A percentile compares a stretch with the other conserved stretches of the same genome.
Conservation (phyloP, 2,329 filamentous ascomycete genomes). For the Trichoderma sp. region DNA sequence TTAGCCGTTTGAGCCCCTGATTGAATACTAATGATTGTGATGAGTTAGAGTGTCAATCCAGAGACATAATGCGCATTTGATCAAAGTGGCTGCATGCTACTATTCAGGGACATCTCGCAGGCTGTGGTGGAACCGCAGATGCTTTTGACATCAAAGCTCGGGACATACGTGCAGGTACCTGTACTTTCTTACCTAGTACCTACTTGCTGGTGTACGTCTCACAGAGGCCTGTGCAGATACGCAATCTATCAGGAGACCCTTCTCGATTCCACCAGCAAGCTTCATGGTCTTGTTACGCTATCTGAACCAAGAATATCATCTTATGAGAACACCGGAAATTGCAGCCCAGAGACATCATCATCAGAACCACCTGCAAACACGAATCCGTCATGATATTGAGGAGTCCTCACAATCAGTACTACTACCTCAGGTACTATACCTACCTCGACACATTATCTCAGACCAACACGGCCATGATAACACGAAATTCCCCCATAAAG, state of each 20-base stretch:
- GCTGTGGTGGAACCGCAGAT: too few species aligned
- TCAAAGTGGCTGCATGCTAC: too few species aligned
- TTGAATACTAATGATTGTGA: neutral
- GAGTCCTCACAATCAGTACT: neutral
- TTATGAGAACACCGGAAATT: too few species aligned
- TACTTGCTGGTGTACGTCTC: neutral
- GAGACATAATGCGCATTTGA: too few species aligned
- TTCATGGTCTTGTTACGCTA: neutral
- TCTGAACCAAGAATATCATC: too few species aligned
- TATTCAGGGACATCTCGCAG: too few species aligned
- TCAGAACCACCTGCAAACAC: neutral
- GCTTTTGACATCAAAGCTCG: too few species aligned
- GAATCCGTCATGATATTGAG: neutral
- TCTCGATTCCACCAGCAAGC: neutral
- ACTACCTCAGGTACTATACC: neutral
- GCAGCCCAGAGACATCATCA: too few species aligned
- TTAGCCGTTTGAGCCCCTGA: constrained; percentile 2
- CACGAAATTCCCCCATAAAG: neutral
- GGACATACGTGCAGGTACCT: neutral
- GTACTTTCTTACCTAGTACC: neutral
- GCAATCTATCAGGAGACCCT: neutral
- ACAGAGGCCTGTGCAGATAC: neutral
- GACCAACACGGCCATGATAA: neutral
- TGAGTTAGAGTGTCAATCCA: too few species aligned
- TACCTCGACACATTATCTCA: neutral